phyloP scores from a whole-genome alignment of 2,329 filamentous ascomycete genomes.

The Cladophialophora yegresii region DNA sequence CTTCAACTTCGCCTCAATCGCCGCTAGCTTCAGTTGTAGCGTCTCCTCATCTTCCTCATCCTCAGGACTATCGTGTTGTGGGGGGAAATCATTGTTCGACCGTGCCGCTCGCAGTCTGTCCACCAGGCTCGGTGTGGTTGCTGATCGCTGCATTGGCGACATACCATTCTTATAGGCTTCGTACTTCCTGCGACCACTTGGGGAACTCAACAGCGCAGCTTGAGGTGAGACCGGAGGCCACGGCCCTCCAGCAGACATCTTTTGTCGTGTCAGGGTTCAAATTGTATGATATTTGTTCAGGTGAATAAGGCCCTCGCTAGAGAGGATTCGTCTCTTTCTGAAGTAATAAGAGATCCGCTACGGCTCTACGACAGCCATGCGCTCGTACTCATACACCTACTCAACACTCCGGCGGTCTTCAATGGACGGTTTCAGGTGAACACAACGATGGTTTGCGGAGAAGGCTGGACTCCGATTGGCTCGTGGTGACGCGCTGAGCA shows the following conservation, averaged over 20 bases:
- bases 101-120: conserved; percentile 40
- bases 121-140: conserved; percentile 46
- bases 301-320: too few relatives aligned
- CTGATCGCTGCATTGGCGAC: conserved; percentile 61
- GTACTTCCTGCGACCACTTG: conserved; percentile 75
- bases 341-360: background rate
- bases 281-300: background rate
- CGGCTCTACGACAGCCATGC: too few relatives aligned
- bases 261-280: background rate
- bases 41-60: conserved; percentile 88
- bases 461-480: conserved; percentile 26
- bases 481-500: conserved; percentile 15
- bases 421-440: background rate
- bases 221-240: conserved; percentile 67
- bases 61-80: conserved; percentile 50
- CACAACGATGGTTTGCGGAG: conserved; percentile 10
- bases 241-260: conserved; percentile 37
- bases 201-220: conserved; percentile 67
- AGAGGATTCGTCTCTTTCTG: background rate
- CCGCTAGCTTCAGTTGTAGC: conserved; percentile 78
- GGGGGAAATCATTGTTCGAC: conserved; percentile 25
- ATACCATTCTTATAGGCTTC: conserved; percentile 68
- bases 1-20: conserved; percentile 83
- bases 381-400: background rate
- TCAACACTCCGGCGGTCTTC: background rate